These are phyloP conservation scores for Hypoxylon intermedium DNA, from an alignment of 495 filamentous ascomycete species.

Conservation along the genomic window DNA sequence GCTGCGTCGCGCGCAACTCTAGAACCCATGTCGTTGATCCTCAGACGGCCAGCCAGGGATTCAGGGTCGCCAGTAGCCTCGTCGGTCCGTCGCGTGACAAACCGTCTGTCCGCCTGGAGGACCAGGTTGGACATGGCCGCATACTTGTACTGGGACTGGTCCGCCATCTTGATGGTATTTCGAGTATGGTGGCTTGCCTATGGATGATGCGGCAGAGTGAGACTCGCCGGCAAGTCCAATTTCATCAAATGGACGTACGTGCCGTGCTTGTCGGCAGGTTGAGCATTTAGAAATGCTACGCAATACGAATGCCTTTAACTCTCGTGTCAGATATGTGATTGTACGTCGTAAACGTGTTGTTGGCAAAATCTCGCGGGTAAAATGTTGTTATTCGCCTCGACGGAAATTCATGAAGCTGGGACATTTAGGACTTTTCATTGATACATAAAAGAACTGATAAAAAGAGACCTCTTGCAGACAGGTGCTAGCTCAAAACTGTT, in stretches of 20 bases:
- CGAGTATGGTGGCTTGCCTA: constrained; percentile 1
- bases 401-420: constrained; percentile 38
- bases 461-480: too few relatives aligned
- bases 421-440: constrained; percentile 4
- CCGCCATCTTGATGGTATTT: constrained; percentile 68
- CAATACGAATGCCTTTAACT: constrained; percentile 27
- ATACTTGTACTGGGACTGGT: constrained; percentile 98
- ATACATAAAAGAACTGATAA: constrained; percentile 9
- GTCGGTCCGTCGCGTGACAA: constrained; percentile 88
- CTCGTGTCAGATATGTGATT: constrained; percentile 14
- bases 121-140: constrained; percentile 99
- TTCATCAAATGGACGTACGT: constrained; percentile 41
- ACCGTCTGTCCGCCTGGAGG: constrained; percentile 97
- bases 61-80: constrained; percentile 97
- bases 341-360: constrained; percentile 17
- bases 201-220: constrained; percentile 10
- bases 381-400: constrained; percentile 1
- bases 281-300: constrained; percentile 42
- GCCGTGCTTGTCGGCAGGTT: constrained; percentile 34
- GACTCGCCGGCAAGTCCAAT: constrained; percentile 37
- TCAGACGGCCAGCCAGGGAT: constrained; percentile 91
- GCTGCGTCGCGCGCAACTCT: constrained; percentile 78
- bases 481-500: too few relatives aligned
- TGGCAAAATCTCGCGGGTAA: neutral
- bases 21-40: constrained; percentile 91